Conservation (phyloP, 139 green algal genomes). For the Auxenochlorella pyrenoidosa region DNA sequence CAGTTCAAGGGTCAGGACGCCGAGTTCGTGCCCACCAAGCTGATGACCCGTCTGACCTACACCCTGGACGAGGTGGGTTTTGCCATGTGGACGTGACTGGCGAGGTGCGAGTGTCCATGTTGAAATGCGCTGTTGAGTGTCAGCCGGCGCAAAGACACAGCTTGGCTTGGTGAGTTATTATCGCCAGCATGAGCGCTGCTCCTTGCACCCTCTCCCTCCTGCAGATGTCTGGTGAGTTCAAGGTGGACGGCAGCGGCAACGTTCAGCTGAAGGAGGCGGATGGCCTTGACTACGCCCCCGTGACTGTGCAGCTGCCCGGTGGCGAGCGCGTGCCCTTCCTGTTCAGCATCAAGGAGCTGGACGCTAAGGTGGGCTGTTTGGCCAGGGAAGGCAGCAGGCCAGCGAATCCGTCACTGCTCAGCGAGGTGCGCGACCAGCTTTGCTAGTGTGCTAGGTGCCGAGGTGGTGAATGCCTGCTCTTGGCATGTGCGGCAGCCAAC, state of each 20-base stretch:
- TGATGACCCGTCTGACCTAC: conserved; percentile 99
- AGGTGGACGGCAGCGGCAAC: conserved; percentile 86
- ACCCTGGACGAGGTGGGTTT: conserved; percentile 87
- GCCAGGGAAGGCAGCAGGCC: no score
- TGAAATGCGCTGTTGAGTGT: no score
- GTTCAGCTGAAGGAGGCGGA: conserved; percentile 96
- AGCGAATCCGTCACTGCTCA: no score
- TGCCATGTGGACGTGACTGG: no score
- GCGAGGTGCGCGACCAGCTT: no score
- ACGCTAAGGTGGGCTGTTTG: conserved; percentile 79
- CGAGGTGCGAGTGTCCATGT: no score
- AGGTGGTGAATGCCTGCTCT: no score
- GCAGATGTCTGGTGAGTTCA: conserved; percentile 88
- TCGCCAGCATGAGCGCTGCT: neutral
- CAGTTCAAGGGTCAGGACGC: conserved; percentile 83
- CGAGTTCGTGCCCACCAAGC: conserved; percentile 97
- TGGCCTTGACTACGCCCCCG: conserved; percentile 97
- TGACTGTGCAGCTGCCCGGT: conserved; percentile 97
- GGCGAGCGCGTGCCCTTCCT: conserved; percentile 99
- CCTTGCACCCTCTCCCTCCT: neutral
- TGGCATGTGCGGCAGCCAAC: no score
- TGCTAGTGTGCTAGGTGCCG: no score
- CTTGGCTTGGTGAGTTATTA: no score
- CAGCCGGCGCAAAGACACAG: no score
- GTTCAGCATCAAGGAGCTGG: conserved; percentile 99